Evolutionary conservation across 169 alveolate species (phyloP).

Genomic region (Miamiensis avidus): DNA sequence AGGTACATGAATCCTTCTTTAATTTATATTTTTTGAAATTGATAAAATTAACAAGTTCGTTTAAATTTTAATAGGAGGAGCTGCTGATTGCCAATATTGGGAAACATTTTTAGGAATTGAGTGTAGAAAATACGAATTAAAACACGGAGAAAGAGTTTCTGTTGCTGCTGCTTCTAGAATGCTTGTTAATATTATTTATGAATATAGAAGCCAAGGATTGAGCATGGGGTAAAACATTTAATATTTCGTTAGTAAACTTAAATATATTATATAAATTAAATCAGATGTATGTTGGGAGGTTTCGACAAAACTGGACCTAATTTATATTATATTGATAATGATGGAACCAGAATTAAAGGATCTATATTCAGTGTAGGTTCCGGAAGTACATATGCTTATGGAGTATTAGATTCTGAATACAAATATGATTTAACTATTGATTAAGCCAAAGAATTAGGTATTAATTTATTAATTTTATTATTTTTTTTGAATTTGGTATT

Average conservation of each 20-base stretch:
- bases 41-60: too few relatives aligned
- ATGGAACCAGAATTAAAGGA: slow-evolving; percentile 91
- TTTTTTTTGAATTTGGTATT: background rate
- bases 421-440: slow-evolving; percentile 92
- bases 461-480: background rate
- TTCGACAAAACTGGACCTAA: slow-evolving; percentile 91
- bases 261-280: too few relatives aligned
- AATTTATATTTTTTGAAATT: too few relatives aligned
- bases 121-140: slow-evolving; percentile 89
- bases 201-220: slow-evolving; percentile 98
- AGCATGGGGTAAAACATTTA: slow-evolving; percentile 95
- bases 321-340: slow-evolving; percentile 93
- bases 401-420: slow-evolving; percentile 95
- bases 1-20: slow-evolving; percentile 68
- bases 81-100: slow-evolving; percentile 99
- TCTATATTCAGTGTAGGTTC: slow-evolving; percentile 95
- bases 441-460: slow-evolving; percentile 95
- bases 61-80: slow-evolving; percentile 81
- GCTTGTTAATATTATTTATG: slow-evolving; percentile 92
- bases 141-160: slow-evolving; percentile 91
- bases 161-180: slow-evolving; percentile 99
- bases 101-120: slow-evolving; percentile 93
- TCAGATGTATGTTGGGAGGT: slow-evolving; percentile 81
- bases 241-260: slow-evolving; percentile 67
- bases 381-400: slow-evolving; percentile 98